Conservation (phyloP, 2,329 filamentous ascomycete species). For the Colletotrichum melonis region DNA sequence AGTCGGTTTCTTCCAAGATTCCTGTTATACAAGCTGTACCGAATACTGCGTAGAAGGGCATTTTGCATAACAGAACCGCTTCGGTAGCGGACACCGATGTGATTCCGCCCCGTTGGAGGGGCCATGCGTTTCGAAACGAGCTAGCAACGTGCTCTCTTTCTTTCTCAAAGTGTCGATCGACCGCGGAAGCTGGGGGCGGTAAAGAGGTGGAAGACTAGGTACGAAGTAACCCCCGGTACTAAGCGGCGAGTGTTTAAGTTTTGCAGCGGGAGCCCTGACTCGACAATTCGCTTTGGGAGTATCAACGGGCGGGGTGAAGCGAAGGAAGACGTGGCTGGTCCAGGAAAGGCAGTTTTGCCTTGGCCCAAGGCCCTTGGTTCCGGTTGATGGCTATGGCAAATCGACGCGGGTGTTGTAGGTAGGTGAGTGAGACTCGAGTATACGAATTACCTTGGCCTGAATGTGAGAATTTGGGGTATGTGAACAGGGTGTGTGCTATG, state of each 20-base stretch:
- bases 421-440: not conserved
- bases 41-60: not conserved
- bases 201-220: not conserved
- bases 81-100: conserved; percentile 20
- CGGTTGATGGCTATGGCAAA: not conserved
- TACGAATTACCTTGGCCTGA: not conserved
- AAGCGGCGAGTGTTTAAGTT: not conserved
- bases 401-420: not conserved
- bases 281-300: conserved; percentile 2
- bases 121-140: conserved; percentile 24
- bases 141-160: not conserved
- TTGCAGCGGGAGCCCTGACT: conserved; percentile 17
- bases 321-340: conserved; percentile 4
- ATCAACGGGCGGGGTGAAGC: conserved; percentile 16
- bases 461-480: not conserved
- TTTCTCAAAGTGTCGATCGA: not conserved
- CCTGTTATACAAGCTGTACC: too few relatives aligned
- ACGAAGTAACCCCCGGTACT: not conserved
- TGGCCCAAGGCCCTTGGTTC: not conserved
- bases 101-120: conserved; percentile 11
- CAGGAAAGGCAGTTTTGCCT: not conserved
- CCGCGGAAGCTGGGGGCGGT: conserved; percentile 3
- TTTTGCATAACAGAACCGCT: not conserved
- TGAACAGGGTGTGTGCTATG: not conserved
- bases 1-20: not conserved